A percentile compares a stretch with the other conserved stretches of the same genome.
phyloP scores from a whole-genome alignment of 441 rosid genomes.

The California macrophylla region DNA sequence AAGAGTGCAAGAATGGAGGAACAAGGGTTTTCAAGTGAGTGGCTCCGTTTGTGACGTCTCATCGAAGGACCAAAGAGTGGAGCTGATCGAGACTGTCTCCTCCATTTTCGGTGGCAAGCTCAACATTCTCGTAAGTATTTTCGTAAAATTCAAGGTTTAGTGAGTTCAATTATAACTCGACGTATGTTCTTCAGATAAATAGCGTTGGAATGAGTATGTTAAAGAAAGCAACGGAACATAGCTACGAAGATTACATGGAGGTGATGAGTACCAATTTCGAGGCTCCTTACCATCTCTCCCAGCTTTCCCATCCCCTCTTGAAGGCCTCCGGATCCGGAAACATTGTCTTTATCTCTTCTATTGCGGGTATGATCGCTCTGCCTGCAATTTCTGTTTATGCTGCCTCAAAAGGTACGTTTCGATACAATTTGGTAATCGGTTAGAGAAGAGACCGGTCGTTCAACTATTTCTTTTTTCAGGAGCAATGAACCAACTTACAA shows the following conservation, averaged over 20 bases:
- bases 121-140: conserved; percentile 29
- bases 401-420: not conserved
- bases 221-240: not conserved
- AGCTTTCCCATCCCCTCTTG: not conserved
- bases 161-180: no score
- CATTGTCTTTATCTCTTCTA: not conserved
- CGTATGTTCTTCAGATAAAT: not conserved
- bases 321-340: not conserved
- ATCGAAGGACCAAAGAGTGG: conserved; percentile 18
- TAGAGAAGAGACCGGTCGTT: no score
- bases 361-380: not conserved
- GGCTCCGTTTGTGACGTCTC: conserved; percentile 29
- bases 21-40: conserved; percentile 24
- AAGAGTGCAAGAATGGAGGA: conserved; percentile 25
- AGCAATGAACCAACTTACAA: no score
- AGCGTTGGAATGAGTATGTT: not conserved
- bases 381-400: not conserved
- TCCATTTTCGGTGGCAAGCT: conserved; percentile 30
- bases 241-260: not conserved
- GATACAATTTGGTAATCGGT: no score
- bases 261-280: not conserved
- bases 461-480: no score
- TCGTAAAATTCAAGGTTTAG: no score
- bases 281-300: not conserved
- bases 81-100: conserved; percentile 26